Base-by-base conservation (phyloP, 2,329 filamentous ascomycete species). In the Graphilbum ipis-grandicollis region DNA sequence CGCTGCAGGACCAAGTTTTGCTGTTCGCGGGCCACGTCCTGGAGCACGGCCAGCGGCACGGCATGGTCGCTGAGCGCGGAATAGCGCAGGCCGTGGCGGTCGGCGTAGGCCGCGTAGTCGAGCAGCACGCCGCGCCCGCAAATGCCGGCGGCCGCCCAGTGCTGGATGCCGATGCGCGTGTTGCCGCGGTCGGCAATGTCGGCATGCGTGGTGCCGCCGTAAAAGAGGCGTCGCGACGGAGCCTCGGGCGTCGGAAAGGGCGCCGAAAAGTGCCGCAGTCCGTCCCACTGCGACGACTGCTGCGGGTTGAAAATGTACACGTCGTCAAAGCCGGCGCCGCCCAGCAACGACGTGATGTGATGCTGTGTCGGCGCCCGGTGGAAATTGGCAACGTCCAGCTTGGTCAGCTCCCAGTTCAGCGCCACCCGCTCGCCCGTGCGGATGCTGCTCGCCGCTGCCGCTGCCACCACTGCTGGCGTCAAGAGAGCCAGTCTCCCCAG, bases 341-440 rank as follows among this genome's bases (percentile, higher is more conserved):
- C 61, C 56, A 17, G 47, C 53, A 33, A 52, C 52, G n/a, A 62
- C 48, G 4, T 63, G 55, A 2, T 56, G 51, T 0, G 59, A 55
- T 0, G 64, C 23, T 41, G 39, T 3, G 40, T 43, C 14, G 46
- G 46, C 18, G 41, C 39, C 19, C 43, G 39, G 36, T 40, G 36
- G 21, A 45, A 45, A 29, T 41, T 70, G 5, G 47, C 37, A 19
- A 34, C 21, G 19, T 42, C 38, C 4, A 41, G 51, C 29, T 63
- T 54, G 13, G 59, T 52, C 48, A 78, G 57, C 31, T 38, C 36
- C 42, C 42, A 44, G 31, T 43, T 38, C 26, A 73, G 55, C 5
- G 62, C 62, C 18, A 70, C 59, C 21, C 66, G 57, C n/a, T 55
- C 54, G 9, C 68, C 68, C 1, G 60, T 63, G 26, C 54, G 57